Conservation (phyloP, 2,329 filamentous ascomycete species). For the Uncinocarpus reesii region DNA sequence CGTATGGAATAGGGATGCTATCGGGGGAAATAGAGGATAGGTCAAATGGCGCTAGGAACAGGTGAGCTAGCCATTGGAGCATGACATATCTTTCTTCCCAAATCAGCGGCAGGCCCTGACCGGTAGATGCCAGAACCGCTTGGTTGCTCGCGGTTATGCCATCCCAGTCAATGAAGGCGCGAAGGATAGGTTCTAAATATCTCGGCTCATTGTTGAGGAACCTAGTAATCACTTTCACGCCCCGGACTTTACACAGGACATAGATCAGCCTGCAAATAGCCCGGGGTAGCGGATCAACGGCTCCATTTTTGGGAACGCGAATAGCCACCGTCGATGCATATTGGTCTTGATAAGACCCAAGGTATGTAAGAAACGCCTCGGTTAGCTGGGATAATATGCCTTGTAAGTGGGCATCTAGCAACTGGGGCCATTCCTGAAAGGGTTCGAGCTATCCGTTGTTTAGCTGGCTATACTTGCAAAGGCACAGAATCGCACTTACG, state of each 20-base stretch:
- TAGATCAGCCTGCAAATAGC: slow-evolving; percentile 76
- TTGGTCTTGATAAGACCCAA: slow-evolving; percentile 38
- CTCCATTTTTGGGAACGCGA: slow-evolving; percentile 19
- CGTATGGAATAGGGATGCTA: slow-evolving; percentile 28
- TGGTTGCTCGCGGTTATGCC: slow-evolving; percentile 16
- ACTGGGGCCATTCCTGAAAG: slow-evolving; percentile 90
- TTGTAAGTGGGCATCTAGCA: slow-evolving; percentile 75
- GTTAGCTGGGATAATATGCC: slow-evolving; percentile 64
- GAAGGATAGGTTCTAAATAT: slow-evolving; percentile 69
- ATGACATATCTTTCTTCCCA: slow-evolving; percentile 90
- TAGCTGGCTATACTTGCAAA: background rate
- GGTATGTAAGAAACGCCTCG: slow-evolving; percentile 61
- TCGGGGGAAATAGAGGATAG: slow-evolving; percentile 66
- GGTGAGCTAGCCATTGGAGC: slow-evolving; percentile 75
- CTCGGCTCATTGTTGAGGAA: slow-evolving; percentile 86
- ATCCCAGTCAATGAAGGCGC: slow-evolving; percentile 56
- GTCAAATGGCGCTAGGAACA: slow-evolving; percentile 81
- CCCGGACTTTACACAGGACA: slow-evolving; percentile 85
- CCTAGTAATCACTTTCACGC: slow-evolving; percentile 80
- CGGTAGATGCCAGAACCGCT: slow-evolving; percentile 15
- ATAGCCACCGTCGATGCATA: slow-evolving; percentile 28
- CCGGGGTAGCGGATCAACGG: slow-evolving; percentile 45
- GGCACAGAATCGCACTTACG: slow-evolving; percentile 24
- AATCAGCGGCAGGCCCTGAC: slow-evolving; percentile 39
- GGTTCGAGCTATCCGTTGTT: slow-evolving; percentile 54